These are phyloP conservation scores for Rostrohypoxylon terebratum DNA, from an alignment of 495 filamentous ascomycete species.

Conservation along the genomic window DNA sequence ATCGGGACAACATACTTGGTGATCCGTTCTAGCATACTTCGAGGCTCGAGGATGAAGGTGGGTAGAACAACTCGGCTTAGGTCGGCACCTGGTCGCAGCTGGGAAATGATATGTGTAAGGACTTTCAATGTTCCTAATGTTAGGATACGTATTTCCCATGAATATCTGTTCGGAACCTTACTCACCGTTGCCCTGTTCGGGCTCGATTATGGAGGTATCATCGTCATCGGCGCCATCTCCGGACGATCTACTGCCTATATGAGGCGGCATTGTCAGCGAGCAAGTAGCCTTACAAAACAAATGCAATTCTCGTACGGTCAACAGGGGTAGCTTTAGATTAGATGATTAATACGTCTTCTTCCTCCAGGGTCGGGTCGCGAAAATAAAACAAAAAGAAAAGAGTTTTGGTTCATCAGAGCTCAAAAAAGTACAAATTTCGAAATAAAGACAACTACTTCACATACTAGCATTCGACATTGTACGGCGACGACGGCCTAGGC, in stretches of 20 bases:
- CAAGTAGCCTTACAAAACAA: not conserved
- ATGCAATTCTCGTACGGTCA: constrained; percentile 1
- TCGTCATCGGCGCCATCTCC: constrained; percentile 68
- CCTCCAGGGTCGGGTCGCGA: not conserved
- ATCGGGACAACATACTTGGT: constrained; percentile 75
- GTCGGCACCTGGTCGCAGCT: constrained; percentile 94
- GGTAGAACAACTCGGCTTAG: constrained; percentile 93
- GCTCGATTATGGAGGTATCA: constrained; percentile 78
- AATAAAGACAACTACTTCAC: constrained; percentile 14
- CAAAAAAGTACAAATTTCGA: not conserved
- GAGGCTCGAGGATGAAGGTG: constrained; percentile 97
- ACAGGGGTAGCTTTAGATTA: not conserved
- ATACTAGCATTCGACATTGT: constrained; percentile 50
- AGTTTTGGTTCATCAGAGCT: not conserved
- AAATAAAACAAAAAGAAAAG: not conserved
- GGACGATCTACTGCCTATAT: constrained; percentile 63
- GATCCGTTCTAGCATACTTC: constrained; percentile 97
- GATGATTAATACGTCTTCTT: not conserved
- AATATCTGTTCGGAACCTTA: constrained; percentile 31
- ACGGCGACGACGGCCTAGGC: constrained; percentile 47
- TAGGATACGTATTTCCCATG: not conserved
- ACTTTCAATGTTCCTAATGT: constrained; percentile 69
- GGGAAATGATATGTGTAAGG: constrained; percentile 94
- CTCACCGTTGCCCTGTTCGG: constrained; percentile 78
- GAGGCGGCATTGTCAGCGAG: constrained; percentile 32